phyloP scores from a whole-genome alignment of 2,329 filamentous ascomycete species.

The Pestalotiopsis sp. region DNA sequence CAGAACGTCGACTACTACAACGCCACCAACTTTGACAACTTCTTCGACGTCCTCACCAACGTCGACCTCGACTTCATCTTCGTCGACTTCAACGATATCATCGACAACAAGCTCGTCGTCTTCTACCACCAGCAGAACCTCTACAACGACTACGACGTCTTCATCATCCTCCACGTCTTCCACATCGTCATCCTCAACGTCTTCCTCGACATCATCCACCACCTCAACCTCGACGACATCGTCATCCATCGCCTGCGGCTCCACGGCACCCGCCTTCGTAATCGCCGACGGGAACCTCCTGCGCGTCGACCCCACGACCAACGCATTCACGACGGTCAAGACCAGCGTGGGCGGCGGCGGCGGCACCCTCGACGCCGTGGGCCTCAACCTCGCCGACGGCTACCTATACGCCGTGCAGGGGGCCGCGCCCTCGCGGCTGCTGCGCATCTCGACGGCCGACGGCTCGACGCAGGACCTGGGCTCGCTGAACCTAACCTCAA shows the following conservation, averaged over 20 bases:
- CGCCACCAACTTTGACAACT: not conserved
- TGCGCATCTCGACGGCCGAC: not conserved
- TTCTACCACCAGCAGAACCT: not conserved
- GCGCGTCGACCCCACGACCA: not conserved
- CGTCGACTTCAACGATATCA: not conserved
- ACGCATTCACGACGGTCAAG: not conserved
- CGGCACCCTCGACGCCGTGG: not conserved
- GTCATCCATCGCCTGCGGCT: not conserved
- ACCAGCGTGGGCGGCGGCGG: not conserved
- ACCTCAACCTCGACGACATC: not conserved
- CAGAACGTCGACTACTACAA: not conserved
- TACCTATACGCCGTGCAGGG: not conserved
- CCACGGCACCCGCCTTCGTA: not conserved
- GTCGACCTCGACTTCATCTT: not conserved
- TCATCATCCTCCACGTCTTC: not conserved
- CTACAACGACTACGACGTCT: not conserved
- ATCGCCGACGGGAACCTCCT: not conserved
- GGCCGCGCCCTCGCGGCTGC: not conserved
- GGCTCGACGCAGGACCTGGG: not conserved
- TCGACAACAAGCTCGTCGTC: not conserved
- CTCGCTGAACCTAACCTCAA: not conserved
- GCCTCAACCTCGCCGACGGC: not conserved
- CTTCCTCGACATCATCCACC: not conserved
- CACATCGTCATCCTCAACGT: not conserved
- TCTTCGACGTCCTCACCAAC: not conserved